Base-by-base conservation (phyloP, 768 basidiomycete genomes). In the Suillus bovinus region DNA sequence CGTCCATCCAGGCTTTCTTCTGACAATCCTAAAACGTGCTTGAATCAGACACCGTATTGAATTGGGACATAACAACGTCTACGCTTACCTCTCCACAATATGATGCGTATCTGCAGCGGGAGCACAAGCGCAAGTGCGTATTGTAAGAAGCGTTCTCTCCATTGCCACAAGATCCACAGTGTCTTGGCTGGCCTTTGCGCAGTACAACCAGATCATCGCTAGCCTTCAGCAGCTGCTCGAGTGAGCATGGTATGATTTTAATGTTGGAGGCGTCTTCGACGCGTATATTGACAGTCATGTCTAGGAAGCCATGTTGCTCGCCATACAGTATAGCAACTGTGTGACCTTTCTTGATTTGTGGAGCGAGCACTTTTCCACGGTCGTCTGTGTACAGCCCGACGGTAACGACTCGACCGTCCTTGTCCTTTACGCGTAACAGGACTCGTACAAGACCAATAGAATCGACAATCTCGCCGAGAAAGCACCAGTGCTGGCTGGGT, bases 401-500 rank as follows among this genome's bases (percentile, higher is more conserved):
- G 34, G 68, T 54, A 56, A 70, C 70, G 27, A 64, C 56, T 0
- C 49, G 44, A 22, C 69, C 72, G 20, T 47, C 64, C 34, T 64
- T 69, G 62, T 77, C 76, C 57, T 64, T 68, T 38, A 73, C 72
- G 17, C 54, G 50, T 61, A 65, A 71, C 68, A 68, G 67, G 4
- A 69, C 70, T 8, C 73, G 66, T 13, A 63, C 20, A 41, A 64
- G 70, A 4, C 66, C 64, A 16, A 71, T 41, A 14, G 22, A 29
- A 24, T 61, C 55, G 29, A 70, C 62, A 42, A 76, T 74, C 59
- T 76, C 72, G 11, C 69, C 74, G 16, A 77, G 66, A 36, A 76
- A 67, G 59, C 76, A 77, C 74, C 75, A 75, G 65, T 74, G 76
- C 41, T 61, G 64, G 38, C 42, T 61, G 5, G 69, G 70, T 38